Conservation (phyloP, 2,329 filamentous ascomycete genomes). For the Dactylonectria estremocensis region DNA sequence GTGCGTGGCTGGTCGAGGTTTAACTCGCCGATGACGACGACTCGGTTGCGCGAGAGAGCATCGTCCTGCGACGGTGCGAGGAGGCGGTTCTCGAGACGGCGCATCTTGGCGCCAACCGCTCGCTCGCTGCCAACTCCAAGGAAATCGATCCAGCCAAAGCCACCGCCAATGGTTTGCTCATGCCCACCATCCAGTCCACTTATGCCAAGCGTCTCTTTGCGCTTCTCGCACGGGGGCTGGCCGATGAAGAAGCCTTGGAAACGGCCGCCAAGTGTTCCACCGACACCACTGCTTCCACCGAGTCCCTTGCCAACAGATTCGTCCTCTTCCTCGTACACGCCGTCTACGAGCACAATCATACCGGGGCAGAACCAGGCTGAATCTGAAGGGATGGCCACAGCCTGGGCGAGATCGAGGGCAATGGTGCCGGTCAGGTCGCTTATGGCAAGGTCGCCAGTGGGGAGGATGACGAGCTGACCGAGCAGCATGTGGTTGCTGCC, state of each 20-base stretch:
- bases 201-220: conserved; percentile 83
- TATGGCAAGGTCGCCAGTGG: conserved; percentile 85
- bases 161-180: conserved; percentile 78
- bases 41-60: conserved; percentile 61
- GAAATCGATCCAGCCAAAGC: conserved; percentile 98
- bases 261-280: conserved; percentile 90
- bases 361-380: conserved; percentile 94
- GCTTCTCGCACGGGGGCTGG: conserved; percentile 90
- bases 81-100: conserved; percentile 80
- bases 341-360: conserved; percentile 96
- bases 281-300: conserved; percentile 85
- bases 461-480: conserved; percentile 84
- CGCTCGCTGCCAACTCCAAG: conserved; percentile 92
- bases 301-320: conserved; percentile 78
- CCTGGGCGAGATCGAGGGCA: conserved; percentile 84
- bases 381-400: conserved; percentile 85
- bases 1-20: conserved; percentile 89
- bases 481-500: conserved; percentile 89
- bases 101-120: conserved; percentile 86
- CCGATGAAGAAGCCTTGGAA: conserved; percentile 94
- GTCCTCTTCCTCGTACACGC: conserved; percentile 96
- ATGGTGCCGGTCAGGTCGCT: conserved; percentile 93
- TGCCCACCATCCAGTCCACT: conserved; percentile 70
- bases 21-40: conserved; percentile 88
- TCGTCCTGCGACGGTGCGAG: conserved; percentile 61